Conservation (phyloP, 495 filamentous ascomycete genomes). For the Tetracladium marchalianum region DNA sequence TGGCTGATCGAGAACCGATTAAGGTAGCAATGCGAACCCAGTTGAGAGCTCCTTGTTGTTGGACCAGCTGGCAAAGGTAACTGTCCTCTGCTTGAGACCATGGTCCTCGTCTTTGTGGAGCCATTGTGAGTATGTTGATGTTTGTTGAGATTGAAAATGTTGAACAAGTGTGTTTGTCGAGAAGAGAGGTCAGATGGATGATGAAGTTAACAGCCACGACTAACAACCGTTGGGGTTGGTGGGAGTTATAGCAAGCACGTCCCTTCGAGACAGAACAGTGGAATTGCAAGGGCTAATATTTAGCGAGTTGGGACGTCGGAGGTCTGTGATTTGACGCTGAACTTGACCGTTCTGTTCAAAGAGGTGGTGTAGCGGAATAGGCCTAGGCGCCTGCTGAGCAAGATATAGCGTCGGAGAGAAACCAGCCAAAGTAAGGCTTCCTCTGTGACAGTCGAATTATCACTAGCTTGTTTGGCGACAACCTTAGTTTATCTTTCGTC, state of each 20-base stretch:
- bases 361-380: no score
- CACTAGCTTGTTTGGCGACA: no score
- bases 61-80: slow-evolving; percentile 61
- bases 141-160: background rate
- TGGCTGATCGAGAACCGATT: slow-evolving; percentile 72
- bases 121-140: slow-evolving; percentile 25
- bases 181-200: background rate
- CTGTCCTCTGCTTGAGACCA: slow-evolving; percentile 81
- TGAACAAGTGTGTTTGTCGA: no score
- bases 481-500: no score
- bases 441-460: no score
- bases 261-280: background rate
- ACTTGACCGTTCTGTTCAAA: no score
- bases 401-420: no score
- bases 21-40: slow-evolving; percentile 83
- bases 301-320: no score
- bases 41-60: slow-evolving; percentile 70
- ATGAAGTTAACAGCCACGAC: background rate
- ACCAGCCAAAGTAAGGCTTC: no score
- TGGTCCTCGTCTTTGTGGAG: slow-evolving; percentile 67
- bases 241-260: slow-evolving; percentile 3
- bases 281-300: no score
- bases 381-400: no score
- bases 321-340: no score
- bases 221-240: slow-evolving; percentile 6